Base-by-base conservation (phyloP, 2,329 filamentous ascomycete species). In the Fusarium kyushuense region DNA sequence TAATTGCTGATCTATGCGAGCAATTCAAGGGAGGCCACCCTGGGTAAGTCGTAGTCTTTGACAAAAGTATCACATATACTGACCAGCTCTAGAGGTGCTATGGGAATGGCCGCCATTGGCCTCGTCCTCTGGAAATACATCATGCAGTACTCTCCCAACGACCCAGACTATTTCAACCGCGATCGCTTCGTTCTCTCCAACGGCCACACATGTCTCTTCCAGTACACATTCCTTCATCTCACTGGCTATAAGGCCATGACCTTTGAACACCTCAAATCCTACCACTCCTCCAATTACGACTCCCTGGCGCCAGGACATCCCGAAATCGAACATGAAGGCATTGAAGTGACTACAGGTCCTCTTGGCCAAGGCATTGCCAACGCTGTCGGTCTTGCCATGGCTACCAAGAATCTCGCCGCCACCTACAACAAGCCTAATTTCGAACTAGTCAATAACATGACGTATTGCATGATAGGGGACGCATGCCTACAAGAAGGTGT, bases 1-100 rank as follows among this genome's bases (percentile, higher is more conserved):
- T 92, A 30, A 89, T 92, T 60, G 88, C 89, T 43, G 90, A 92
- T 74, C 78, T 92, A 5, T 91, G 89, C 71, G 84, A 92, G 74
- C 89, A 92, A 67, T 92, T 90, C 77, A 87, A 87, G 65, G 89
- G 89, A 35, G 90, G 90, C 0, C 90, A 92, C 73, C 89, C 89
- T 19, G 89, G 89, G 86, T 89, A 80, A 70, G 82, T 60, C 2
- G 32, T 16, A 21, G 13, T 11, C 11, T 29, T 36, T 2, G 14
- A 23, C 14, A n/a, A 48, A 12, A 40, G 3, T 12, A 41, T 13
- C n/a, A 9, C 3, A 38, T 25, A 6, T 32, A n/a, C 32, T 55
- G 36, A 53, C 40, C 27, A 19, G 3, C 2, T 49, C 32, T 38
- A 79, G 77, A 25, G 75, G 77, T 38, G 85, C 84, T 19, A 88